Conservation (phyloP, 805 yeast species). For the Teunomyces panamensis region DNA sequence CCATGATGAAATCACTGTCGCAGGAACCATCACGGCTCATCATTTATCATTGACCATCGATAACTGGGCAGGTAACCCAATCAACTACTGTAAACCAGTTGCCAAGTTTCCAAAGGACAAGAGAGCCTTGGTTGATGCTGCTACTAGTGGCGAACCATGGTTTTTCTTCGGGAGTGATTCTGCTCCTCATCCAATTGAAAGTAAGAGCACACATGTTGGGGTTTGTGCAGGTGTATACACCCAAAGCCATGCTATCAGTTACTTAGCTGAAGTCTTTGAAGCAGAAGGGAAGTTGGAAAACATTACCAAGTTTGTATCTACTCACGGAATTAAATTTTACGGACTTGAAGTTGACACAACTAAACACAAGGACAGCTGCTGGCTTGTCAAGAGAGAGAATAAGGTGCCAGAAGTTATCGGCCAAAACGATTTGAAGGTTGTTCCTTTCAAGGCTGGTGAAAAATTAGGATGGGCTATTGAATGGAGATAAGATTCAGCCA, state of each 20-base stretch:
- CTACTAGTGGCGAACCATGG: conserved; percentile 85
- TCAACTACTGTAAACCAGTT: conserved; percentile 95
- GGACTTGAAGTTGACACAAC: conserved; percentile 33
- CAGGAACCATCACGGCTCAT: conserved; percentile 95
- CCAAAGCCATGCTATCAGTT: conserved; percentile 77
- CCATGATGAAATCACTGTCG: conserved; percentile 53
- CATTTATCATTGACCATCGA: conserved; percentile 87
- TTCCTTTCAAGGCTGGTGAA: conserved; percentile 86
- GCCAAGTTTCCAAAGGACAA: conserved; percentile 89
- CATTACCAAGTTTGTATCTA: conserved; percentile 71
- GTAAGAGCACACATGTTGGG: conserved; percentile 71
- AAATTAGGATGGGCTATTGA: conserved; percentile 67
- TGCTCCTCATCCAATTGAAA: conserved; percentile 90
- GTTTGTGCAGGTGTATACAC: conserved; percentile 99
- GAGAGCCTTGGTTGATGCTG: conserved; percentile 79
- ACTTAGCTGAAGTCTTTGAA: conserved; percentile 85
- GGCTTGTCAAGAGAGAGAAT: conserved; percentile 52
- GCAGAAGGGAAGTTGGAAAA: conserved; percentile 58
- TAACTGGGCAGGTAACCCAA: conserved; percentile 95
- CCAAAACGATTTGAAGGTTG: conserved; percentile 46
- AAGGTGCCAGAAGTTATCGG: conserved; percentile 59
- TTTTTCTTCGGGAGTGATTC: conserved; percentile 97
- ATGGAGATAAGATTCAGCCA: conserved; percentile 47
- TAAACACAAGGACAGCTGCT: conserved; percentile 41
- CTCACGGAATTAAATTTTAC: conserved; percentile 72